Conservation (phyloP, 192 early-diverging fungal species). For the Gryganskiella cystojenkinii region DNA sequence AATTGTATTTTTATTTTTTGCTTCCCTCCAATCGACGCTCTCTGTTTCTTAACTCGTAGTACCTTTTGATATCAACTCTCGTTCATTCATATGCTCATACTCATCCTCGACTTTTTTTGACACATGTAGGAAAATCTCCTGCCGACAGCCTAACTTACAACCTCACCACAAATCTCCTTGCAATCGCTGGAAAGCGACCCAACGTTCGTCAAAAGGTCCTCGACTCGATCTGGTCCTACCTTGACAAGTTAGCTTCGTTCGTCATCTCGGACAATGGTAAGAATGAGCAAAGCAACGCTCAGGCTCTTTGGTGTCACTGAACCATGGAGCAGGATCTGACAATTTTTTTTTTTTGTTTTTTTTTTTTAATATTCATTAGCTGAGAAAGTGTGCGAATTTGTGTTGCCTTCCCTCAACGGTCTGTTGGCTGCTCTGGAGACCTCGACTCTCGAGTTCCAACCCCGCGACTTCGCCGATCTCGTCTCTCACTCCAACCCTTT, state of each 20-base stretch:
- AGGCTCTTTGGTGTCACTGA: too few species aligned
- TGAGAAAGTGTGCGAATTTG: conserved; percentile 61
- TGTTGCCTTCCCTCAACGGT: conserved; percentile 70
- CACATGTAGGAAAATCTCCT: conserved; percentile 21
- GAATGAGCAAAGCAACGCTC: conserved; percentile 2
- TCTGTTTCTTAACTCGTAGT: too few species aligned
- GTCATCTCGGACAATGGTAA: conserved; percentile 33
- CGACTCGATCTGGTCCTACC: conserved; percentile 60
- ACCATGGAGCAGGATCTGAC: not conserved
- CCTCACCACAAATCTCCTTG: conserved; percentile 56
- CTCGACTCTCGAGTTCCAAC: conserved; percentile 55
- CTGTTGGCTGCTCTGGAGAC: conserved; percentile 63
- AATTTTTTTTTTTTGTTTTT: not conserved
- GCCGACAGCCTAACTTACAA: conserved; percentile 55
- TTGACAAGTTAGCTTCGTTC: conserved; percentile 44
- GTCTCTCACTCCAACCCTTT: conserved; percentile 60
- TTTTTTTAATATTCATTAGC: conserved; percentile 2
- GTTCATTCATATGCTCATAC: not conserved
- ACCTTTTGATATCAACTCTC: too few species aligned
- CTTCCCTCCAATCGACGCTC: too few species aligned
- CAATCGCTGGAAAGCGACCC: conserved; percentile 53
- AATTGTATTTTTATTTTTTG: not conserved
- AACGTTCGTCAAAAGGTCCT: conserved; percentile 50
- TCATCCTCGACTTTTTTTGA: not conserved
- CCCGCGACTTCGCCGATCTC: conserved; percentile 58